Evolutionary conservation across 352 stramenopile species (phyloP).

Genomic region (Globisporangium mamillatum): DNA sequence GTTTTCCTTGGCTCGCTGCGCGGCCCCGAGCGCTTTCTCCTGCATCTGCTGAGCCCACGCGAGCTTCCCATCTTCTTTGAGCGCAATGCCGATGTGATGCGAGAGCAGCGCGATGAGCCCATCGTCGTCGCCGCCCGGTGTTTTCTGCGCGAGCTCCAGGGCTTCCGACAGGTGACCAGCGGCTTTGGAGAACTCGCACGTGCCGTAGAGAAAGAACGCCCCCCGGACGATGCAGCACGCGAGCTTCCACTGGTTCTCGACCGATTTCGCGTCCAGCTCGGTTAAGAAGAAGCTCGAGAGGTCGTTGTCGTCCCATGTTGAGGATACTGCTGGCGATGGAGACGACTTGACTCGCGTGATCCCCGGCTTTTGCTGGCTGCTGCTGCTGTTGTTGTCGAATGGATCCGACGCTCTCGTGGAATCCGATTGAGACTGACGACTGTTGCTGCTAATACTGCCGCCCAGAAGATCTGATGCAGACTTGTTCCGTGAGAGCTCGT

Average conservation of each 20-base stretch:
- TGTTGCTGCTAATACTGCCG: neutral
- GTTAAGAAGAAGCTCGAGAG: constrained; percentile 73
- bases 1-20: constrained; percentile 33
- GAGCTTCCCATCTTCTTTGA: constrained; percentile 55
- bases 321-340: neutral
- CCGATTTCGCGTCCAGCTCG: constrained; percentile 48
- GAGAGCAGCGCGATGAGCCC: constrained; percentile 44
- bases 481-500: constrained; percentile 12
- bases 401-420: too few relatives aligned
- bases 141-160: constrained; percentile 28
- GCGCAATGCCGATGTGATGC: constrained; percentile 66
- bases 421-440: neutral
- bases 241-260: constrained; percentile 27
- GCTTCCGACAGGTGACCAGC: constrained; percentile 39
- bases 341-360: neutral
- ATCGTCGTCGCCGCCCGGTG: constrained; percentile 2
- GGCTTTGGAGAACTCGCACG: constrained; percentile 26
- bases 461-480: constrained; percentile 8
- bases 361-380: neutral
- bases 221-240: constrained; percentile 39
- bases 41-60: constrained; percentile 43
- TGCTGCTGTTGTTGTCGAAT: neutral
- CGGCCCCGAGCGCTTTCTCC: constrained; percentile 44
- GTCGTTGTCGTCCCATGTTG: constrained; percentile 33
- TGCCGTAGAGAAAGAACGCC: constrained; percentile 56